Percentiles rank a stretch among this genome's conserved stretches.
Evolutionary conservation across 2,329 filamentous ascomycete species (phyloP).

Genomic region (Tolypocladium amazonense): DNA sequence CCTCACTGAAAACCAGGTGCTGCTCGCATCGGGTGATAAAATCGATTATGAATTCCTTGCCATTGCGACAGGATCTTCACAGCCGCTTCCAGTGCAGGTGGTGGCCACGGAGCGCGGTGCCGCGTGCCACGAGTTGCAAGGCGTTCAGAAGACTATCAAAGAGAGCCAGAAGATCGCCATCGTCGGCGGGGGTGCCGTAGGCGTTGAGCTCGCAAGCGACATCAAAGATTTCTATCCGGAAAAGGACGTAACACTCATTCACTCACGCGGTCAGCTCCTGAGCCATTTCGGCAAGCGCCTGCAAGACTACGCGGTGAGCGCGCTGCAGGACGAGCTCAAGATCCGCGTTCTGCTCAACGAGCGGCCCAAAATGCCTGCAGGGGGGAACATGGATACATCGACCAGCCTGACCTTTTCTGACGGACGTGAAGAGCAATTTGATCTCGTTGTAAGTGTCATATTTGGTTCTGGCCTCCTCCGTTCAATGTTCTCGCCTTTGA

Average conservation of each 20-base stretch:
- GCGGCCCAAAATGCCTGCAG: background rate
- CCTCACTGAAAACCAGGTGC: background rate
- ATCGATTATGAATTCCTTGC: background rate
- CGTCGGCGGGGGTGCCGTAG: background rate
- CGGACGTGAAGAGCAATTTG: background rate
- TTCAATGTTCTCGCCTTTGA: no score
- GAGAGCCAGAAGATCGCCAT: background rate
- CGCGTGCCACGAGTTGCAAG: background rate
- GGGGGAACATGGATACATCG: background rate
- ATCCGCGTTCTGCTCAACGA: background rate
- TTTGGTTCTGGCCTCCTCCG: background rate
- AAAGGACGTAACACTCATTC: background rate
- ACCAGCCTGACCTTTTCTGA: background rate
- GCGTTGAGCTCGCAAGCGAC: background rate
- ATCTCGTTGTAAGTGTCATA: background rate
- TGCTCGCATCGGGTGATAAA: background rate
- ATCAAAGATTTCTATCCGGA: background rate
- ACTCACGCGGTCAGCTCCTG: background rate
- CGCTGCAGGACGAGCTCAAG: background rate
- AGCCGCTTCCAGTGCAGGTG: background rate
- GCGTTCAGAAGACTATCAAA: background rate
- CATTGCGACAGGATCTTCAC: background rate
- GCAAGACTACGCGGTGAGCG: background rate
- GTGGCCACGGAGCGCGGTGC: background rate
- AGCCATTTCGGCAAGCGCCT: background rate